A percentile compares a stretch with the other conserved stretches of the same genome.
Evolutionary conservation across 805 yeast genomes (phyloP).

Genomic region (Yamadazyma insecticola): DNA sequence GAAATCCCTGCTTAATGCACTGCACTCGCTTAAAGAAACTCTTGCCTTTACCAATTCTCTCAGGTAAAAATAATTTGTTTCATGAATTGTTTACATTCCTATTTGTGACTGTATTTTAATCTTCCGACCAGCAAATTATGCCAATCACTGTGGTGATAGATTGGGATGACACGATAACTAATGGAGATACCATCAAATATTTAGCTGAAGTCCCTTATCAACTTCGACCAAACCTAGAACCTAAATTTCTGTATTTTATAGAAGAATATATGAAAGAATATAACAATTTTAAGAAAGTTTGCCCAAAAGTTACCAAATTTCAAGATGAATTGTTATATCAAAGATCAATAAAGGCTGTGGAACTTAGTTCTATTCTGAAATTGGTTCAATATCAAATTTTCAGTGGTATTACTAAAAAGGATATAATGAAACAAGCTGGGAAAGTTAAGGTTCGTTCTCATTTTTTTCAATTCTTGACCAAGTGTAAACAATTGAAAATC

Average conservation of each 20-base stretch:
- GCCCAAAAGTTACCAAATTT: slow-evolving; percentile 20
- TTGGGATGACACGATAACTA: slow-evolving; percentile 66
- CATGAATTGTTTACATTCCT: too few species aligned
- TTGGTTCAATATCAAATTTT: slow-evolving; percentile 37
- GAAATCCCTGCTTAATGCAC: too few species aligned
- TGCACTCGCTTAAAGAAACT: too few species aligned
- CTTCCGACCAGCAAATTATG: too few species aligned
- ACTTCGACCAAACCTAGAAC: too few species aligned
- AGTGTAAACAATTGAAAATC: slow-evolving; percentile 14
- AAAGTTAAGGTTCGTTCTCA: slow-evolving; percentile 37
- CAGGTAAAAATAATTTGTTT: too few species aligned
- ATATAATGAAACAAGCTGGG: slow-evolving; percentile 28
- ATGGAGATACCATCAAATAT: slow-evolving; percentile 45
- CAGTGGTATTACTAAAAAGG: slow-evolving; percentile 27
- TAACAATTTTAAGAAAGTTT: slow-evolving; percentile 19
- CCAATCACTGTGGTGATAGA: slow-evolving; percentile 44
- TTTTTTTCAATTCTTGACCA: slow-evolving; percentile 28
- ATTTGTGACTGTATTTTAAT: too few species aligned
- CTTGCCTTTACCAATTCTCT: too few species aligned
- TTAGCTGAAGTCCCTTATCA: slow-evolving; percentile 1
- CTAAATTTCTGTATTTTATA: slow-evolving; percentile 36
- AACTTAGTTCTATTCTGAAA: slow-evolving; percentile 43
- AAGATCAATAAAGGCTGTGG: slow-evolving; percentile 40
- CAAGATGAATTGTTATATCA: slow-evolving; percentile 45
- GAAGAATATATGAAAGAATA: slow-evolving; percentile 37